A percentile compares a stretch with the other conserved stretches of the same genome.
phyloP scores from a whole-genome alignment of 2,329 filamentous ascomycete genomes.

The Apiospora hydei region DNA sequence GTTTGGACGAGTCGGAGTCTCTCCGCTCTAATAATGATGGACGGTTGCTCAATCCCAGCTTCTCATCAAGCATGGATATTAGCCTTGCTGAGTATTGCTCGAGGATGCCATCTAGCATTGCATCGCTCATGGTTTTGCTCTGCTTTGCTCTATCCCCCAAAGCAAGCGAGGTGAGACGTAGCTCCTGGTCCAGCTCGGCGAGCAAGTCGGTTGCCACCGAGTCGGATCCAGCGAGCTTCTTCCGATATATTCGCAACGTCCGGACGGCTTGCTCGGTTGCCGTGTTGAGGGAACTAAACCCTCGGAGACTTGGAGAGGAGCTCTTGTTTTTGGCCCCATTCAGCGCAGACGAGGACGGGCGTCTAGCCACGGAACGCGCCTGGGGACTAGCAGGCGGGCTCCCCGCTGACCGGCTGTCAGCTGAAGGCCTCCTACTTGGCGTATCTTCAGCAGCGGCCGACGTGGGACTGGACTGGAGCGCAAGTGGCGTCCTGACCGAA shows the following conservation, averaged over 20 bases:
- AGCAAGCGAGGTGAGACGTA: conserved; percentile 68
- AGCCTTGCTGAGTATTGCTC: conserved; percentile 80
- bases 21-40: conserved; percentile 31
- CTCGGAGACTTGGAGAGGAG: conserved; percentile 53
- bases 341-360: conserved; percentile 59
- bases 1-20: conserved; percentile 33
- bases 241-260: conserved; percentile 67
- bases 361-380: conserved; percentile 52
- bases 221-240: conserved; percentile 65
- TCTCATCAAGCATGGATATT: conserved; percentile 75
- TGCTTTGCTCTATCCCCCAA: conserved; percentile 64
- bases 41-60: conserved; percentile 60
- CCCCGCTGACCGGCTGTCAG: conserved; percentile 48
- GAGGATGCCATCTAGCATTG: conserved; percentile 67
- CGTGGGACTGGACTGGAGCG: conserved; percentile 51
- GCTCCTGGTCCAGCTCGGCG: conserved; percentile 69
- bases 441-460: conserved; percentile 52
- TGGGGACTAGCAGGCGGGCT: conserved; percentile 63
- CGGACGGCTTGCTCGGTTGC: conserved; percentile 71
- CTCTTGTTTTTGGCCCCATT: conserved; percentile 58
- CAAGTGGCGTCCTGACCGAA: conserved; percentile 46
- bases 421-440: conserved; percentile 56
- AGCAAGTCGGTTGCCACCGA: conserved; percentile 64
- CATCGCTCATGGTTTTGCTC: conserved; percentile 63
- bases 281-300: conserved; percentile 64